Conservation (phyloP, 306 rosid genomes). For the Vigna radiata region DNA sequence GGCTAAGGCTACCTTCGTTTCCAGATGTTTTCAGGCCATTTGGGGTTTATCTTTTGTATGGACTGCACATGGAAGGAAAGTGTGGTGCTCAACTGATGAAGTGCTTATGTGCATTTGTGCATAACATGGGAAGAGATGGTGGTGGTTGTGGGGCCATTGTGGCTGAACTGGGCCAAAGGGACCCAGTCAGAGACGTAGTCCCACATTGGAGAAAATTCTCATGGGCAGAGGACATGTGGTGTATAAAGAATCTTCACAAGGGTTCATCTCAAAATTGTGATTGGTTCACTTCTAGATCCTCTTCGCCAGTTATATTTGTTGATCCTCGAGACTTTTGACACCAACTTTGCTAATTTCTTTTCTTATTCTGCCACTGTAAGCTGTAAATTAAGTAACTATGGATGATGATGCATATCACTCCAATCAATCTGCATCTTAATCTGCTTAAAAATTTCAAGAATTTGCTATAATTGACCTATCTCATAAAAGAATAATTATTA, state of each 20-base stretch:
- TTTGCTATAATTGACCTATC: not conserved
- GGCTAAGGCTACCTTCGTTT: conserved; percentile 86
- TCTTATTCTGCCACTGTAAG: conserved; percentile 22
- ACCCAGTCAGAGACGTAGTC: conserved; percentile 73
- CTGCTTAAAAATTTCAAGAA: not conserved
- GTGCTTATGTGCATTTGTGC: conserved; percentile 65
- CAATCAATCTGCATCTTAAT: not conserved
- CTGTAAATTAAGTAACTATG: conserved; percentile 37
- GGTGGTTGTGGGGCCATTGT: conserved; percentile 82
- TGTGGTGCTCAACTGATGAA: conserved; percentile 63
- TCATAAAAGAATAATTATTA: not conserved
- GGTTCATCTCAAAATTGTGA: conserved; percentile 34
- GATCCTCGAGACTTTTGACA: conserved; percentile 87
- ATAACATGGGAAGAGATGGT: conserved; percentile 81
- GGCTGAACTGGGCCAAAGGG: conserved; percentile 79
- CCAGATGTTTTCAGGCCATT: conserved; percentile 83
- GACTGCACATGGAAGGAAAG: conserved; percentile 79
- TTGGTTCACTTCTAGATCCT: conserved; percentile 55
- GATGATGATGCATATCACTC: conserved; percentile 6
- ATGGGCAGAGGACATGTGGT: conserved; percentile 87
- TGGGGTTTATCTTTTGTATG: conserved; percentile 82
- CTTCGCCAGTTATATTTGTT: conserved; percentile 70
- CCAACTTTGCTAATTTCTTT: not conserved
- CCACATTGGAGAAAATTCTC: conserved; percentile 92
- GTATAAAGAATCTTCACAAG: conserved; percentile 65